Evolutionary conservation across 2,329 filamentous ascomycete species (phyloP), one percentile per base, ranked within the genome.

Genomic region (Fusarium pseudocircinatum): DNA sequence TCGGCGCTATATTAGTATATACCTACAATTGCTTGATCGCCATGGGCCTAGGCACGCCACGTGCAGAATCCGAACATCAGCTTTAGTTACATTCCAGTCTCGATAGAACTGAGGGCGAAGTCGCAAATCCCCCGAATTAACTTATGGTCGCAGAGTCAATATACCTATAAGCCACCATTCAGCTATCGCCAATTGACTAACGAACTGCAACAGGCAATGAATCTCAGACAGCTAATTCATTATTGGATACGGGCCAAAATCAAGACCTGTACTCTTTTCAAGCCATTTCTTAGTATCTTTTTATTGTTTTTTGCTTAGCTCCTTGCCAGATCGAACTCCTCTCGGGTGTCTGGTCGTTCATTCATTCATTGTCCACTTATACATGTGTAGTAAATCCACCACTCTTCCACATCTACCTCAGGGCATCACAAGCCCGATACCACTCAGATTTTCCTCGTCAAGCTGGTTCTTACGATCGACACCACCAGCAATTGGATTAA

Each of bases 361-460:
- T 40, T 39, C 34, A 56, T 39, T 54, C 50, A 54, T 40, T n/a
- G 50, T 18, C 40, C 36, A 42, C 65, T 20, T 39, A 57, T 49
- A 36, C 46, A 16, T 49, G 34, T 24, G 16, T 15, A 12, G 39
- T 44, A 39, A 30, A 46, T 43, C 36, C 13, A 42, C 42, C n/a
- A 50, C n/a, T 32, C 28, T 40, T 43, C 32, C 15, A 22, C 26
- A 39, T 15, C 47, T 26, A 40, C 43, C 52, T 60, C 32, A 75
- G 36, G 86, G 85, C 91, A 97, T 95, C 30, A 97, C 94, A 79
- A 97, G 89, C 43, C 96, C 96, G 67, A 99, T 91, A 3, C 96
- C 96, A 77, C 95, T 96, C 80, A 95, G 90, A 71, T 89, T 88
- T 64, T 91, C 91, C 75, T 92, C 89, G 80, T 97, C 95, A 43